phyloP scores from a whole-genome alignment of 805 yeast genomes.

The Maudiozyma serrabonitensis region DNA sequence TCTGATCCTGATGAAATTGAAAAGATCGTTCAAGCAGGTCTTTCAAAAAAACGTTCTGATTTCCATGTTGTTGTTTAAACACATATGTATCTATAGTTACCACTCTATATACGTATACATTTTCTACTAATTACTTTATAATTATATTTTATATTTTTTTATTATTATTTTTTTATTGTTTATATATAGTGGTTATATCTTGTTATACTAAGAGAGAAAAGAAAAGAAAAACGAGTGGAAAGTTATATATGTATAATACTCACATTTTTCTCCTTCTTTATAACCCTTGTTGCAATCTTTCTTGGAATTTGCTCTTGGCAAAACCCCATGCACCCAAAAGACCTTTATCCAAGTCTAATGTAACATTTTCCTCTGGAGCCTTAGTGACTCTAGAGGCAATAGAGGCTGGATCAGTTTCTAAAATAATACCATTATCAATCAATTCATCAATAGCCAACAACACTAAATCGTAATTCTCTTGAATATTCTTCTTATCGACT shows the following conservation, averaged over 20 bases:
- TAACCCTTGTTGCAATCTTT: constrained; percentile 39
- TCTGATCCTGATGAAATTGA: constrained; percentile 79
- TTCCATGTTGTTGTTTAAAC: constrained; percentile 48
- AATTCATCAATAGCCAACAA: constrained; percentile 84
- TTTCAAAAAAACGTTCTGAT: constrained; percentile 46
- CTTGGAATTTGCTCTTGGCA: constrained; percentile 64
- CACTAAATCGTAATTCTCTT: constrained; percentile 79
- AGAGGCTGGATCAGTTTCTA: constrained; percentile 80
- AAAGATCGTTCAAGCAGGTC: constrained; percentile 62
- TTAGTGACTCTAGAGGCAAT: constrained; percentile 88
- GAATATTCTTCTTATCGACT: constrained; percentile 67
- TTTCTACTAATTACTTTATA: background rate
- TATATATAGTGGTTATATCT: background rate
- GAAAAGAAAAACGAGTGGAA: background rate
- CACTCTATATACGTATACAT: background rate
- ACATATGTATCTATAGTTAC: background rate
- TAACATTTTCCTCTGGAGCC: constrained; percentile 58
- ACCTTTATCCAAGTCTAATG: constrained; percentile 67
- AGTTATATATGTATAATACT: no score
- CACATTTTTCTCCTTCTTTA: constrained; percentile 7
- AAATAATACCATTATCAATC: constrained; percentile 84
- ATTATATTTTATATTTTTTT: background rate
- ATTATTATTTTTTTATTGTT: background rate
- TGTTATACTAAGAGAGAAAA: background rate
- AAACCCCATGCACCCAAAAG: constrained; percentile 78